A percentile compares a stretch with the other conserved stretches of the same genome.
Conservation (phyloP, 2,329 filamentous ascomycete genomes). For the Aquanectria penicillioides region DNA sequence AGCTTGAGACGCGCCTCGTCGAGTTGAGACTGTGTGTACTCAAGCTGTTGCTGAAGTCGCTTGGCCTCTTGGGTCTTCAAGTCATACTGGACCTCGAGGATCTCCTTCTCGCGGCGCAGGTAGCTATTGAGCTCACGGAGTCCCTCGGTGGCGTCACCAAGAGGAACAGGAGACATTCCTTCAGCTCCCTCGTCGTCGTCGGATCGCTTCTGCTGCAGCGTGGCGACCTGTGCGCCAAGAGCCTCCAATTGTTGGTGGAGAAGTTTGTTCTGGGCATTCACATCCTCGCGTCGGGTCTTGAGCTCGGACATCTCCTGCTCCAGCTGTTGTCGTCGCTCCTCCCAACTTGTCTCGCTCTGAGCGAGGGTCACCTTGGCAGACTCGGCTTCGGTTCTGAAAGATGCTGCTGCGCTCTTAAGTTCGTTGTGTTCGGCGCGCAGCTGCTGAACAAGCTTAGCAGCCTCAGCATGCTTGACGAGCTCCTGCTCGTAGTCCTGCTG, state of each 20-base stretch:
- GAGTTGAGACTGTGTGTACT: slow-evolving; percentile 86
- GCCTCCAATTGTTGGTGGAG: slow-evolving; percentile 90
- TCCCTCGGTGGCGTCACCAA: slow-evolving; percentile 73
- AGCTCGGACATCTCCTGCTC: slow-evolving; percentile 87
- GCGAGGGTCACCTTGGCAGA: slow-evolving; percentile 81
- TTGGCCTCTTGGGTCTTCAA: slow-evolving; percentile 89
- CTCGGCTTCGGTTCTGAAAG: slow-evolving; percentile 83
- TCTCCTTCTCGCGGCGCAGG: slow-evolving; percentile 94
- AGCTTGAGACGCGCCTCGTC: slow-evolving; percentile 91
- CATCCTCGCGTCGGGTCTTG: slow-evolving; percentile 81
- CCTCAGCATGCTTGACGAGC: slow-evolving; percentile 93
- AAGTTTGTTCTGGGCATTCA: slow-evolving; percentile 88
- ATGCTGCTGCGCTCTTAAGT: slow-evolving; percentile 80
- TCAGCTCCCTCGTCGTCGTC: slow-evolving; percentile 63
- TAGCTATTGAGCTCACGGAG: slow-evolving; percentile 92
- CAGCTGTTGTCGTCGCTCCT: slow-evolving; percentile 80
- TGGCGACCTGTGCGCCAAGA: slow-evolving; percentile 80
- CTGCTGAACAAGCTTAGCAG: slow-evolving; percentile 84
- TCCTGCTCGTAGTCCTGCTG: slow-evolving; percentile 97
- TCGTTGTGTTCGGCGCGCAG: slow-evolving; percentile 84
- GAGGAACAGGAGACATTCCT: slow-evolving; percentile 59
- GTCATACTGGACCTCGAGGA: slow-evolving; percentile 95
- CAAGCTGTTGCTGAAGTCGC: slow-evolving; percentile 87
- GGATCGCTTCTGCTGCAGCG: slow-evolving; percentile 79
- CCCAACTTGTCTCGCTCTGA: slow-evolving; percentile 89